A percentile compares a stretch with the other conserved stretches of the same genome.
Conservation (phyloP, 2,329 filamentous ascomycete genomes). For the Cordyceps militaris region DNA sequence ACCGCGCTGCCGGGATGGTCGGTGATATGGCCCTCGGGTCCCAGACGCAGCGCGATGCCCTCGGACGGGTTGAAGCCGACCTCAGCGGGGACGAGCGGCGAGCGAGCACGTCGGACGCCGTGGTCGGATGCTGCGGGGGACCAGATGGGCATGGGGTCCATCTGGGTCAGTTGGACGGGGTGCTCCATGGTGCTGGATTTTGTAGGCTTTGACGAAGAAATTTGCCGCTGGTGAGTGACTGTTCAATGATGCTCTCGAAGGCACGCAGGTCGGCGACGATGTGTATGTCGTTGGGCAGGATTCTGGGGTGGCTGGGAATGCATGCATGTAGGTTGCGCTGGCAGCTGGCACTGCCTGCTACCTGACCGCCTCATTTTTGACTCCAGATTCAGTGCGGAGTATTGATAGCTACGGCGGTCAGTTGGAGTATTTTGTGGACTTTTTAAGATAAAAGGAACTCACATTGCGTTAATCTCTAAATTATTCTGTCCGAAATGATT, state of each 20-base stretch:
- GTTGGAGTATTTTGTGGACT: no score
- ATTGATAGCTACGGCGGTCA: no score
- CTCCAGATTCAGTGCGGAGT: no score
- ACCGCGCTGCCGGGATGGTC: slow-evolving; percentile 18
- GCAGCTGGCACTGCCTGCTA: not conserved
- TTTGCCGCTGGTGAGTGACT: not conserved
- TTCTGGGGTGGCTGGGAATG: slow-evolving; percentile 1
- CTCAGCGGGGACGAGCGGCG: not conserved
- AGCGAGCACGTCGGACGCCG: slow-evolving; percentile 1
- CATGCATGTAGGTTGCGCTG: slow-evolving; percentile 10
- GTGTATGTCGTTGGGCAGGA: not conserved
- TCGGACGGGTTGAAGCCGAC: not conserved
- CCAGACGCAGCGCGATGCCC: slow-evolving; percentile 17
- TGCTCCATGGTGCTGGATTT: not conserved
- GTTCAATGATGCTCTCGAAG: not conserved
- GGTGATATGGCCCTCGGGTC: slow-evolving; percentile 17
- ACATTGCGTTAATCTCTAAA: no score
- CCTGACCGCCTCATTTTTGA: not conserved
- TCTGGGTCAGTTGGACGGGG: not conserved
- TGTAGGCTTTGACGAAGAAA: not conserved
- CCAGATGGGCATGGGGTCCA: slow-evolving; percentile 8
- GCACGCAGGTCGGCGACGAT: not conserved
- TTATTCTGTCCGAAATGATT: no score
- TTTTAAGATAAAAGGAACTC: no score
- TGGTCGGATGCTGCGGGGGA: not conserved